A percentile compares a stretch with the other conserved stretches of the same genome.
Evolutionary conservation across 2,329 filamentous ascomycete genomes (phyloP).

Genomic region (Alternaria incomplexa): DNA sequence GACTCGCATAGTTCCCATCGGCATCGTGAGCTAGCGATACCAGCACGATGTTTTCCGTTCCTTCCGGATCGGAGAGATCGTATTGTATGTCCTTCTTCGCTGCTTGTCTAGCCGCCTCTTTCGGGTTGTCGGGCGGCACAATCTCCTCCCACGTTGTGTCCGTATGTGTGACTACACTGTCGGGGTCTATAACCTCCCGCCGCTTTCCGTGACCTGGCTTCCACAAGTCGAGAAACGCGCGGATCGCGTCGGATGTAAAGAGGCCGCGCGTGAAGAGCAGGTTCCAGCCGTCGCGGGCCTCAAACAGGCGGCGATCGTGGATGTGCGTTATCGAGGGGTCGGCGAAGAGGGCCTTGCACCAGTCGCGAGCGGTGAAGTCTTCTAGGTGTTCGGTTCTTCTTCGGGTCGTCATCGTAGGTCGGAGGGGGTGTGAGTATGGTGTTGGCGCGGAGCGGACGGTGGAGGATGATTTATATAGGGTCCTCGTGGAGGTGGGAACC

Average conservation of each 20-base stretch:
- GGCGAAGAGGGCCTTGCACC: slow-evolving; percentile 33
- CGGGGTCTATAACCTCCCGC: slow-evolving; percentile 12
- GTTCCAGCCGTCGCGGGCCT: slow-evolving; percentile 8
- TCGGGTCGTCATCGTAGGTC: not conserved
- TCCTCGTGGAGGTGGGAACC: not conserved
- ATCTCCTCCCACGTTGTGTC: not conserved
- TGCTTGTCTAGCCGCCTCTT: slow-evolving; percentile 2
- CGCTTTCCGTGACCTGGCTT: slow-evolving; percentile 14
- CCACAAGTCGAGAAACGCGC: slow-evolving; percentile 33
- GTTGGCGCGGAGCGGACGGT: not conserved
- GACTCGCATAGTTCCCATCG: slow-evolving; percentile 24
- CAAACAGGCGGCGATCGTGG: slow-evolving; percentile 13
- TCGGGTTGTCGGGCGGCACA: not conserved
- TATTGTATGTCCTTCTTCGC: slow-evolving; percentile 19
- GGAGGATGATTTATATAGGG: not conserved
- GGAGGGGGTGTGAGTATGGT: not conserved
- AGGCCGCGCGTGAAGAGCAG: slow-evolving; percentile 29
- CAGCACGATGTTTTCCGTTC: slow-evolving; percentile 26
- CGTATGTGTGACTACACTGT: not conserved
- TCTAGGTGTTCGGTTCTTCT: slow-evolving; percentile 26
- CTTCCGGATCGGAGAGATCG: slow-evolving; percentile 16
- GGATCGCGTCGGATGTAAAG: slow-evolving; percentile 30
- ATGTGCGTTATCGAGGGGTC: slow-evolving; percentile 22
- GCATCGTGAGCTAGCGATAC: slow-evolving; percentile 27
- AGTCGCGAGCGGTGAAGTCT: slow-evolving; percentile 33